Base-by-base conservation (phyloP, 352 stramenopile species). In the Globisporangium radiosum region DNA sequence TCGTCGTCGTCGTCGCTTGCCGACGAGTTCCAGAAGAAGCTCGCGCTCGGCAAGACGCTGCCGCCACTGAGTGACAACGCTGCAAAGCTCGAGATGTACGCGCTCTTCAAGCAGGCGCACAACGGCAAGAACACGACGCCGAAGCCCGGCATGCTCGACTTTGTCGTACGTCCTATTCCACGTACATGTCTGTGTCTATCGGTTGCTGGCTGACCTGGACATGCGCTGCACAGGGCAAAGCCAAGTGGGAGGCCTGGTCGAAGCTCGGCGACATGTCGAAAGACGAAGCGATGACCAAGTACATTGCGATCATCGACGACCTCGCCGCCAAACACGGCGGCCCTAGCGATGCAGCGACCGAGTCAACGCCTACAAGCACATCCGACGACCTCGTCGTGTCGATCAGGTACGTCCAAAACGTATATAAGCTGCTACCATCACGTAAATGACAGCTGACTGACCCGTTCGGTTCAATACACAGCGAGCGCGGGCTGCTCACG, bases 71-170 rank as follows among this genome's bases (percentile, higher is more conserved):
- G 75, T 19, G 82, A 92, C 71, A 92, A 92, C 66, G 54, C 57
- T n/a, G 59, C 76, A 63, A 92, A 94, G 60, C 68, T 94, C 45
- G 61, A 87, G 61, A 85, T 94, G 75, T 94, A 94, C 69, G 77
- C 82, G 63, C 75, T 94, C 14, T 94, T 88, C 70, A 92, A 94
- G 57, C 85, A 94, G 62, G 71, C 81, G 6, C 77, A 85, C 38
- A 54, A 62, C 5, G 85, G 82, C 59, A 71, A 75, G 54, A 88
- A 85, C 69, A 71, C 71, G n/a, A 81, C 79, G 10, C 47, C 65
- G n/a, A 77, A 79, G 48, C 85, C 85, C 0, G 78, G 81, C 15
- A 87, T 92, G 75, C 73, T 94, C 59, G 82, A 94, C 69, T 90
- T 91, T 69, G 81, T 94, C n/a, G 76, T 77, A 13, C 60, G 71